Conservation (phyloP, 768 basidiomycete species). For the Butyriboletus loyo region DNA sequence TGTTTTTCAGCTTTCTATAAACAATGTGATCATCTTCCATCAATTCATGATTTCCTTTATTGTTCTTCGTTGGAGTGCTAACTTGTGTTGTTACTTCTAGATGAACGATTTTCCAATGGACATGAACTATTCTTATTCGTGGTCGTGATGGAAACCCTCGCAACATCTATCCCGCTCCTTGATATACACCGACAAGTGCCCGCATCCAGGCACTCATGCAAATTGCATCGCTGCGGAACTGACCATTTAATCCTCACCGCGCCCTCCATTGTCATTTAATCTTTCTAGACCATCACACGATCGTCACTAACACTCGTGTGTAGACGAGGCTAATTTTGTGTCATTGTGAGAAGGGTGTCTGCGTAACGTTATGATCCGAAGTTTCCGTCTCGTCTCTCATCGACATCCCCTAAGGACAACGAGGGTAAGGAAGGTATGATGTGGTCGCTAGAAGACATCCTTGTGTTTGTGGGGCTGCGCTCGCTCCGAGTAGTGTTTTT, state of each 20-base stretch:
- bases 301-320: not conserved
- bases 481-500: not conserved
- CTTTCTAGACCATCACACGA: not conserved
- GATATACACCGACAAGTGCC: not conserved
- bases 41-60: slow-evolving; percentile 10
- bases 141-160: not conserved
- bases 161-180: not conserved
- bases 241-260: not conserved
- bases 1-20: slow-evolving; percentile 9
- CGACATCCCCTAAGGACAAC: not conserved
- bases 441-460: not conserved
- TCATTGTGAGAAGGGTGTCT: not conserved
- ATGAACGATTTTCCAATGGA: not conserved
- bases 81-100: not conserved
- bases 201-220: not conserved
- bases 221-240: not conserved
- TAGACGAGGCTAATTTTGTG: not conserved
- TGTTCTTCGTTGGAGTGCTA: not conserved
- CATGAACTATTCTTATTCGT: not conserved
- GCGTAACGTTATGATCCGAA: not conserved
- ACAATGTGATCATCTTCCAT: slow-evolving; percentile 15
- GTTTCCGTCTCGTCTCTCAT: not conserved
- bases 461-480: not conserved
- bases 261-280: not conserved
- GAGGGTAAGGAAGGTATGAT: not conserved